Conservation (phyloP, 768 basidiomycete species). For the Kwoniella heveanensis region DNA sequence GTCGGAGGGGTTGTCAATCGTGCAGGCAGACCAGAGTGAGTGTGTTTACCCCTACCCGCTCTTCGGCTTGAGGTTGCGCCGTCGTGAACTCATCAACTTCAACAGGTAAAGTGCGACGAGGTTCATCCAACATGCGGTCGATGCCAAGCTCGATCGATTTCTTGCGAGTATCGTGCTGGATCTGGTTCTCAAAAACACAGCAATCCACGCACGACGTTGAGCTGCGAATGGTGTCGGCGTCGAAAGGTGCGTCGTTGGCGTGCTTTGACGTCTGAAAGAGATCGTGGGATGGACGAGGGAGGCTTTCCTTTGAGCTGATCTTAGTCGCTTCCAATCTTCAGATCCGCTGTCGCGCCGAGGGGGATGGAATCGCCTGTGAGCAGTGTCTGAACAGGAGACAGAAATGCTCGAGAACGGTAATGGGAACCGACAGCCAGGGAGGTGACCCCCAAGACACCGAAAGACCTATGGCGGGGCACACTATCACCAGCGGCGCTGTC, state of each 20-base stretch:
- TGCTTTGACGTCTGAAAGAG: neutral
- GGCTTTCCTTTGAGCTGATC: too few relatives aligned
- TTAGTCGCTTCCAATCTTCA: too few relatives aligned
- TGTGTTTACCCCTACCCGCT: neutral
- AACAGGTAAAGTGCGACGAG: slow-evolving; percentile 21
- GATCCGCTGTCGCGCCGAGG: neutral
- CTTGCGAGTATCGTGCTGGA: slow-evolving; percentile 4
- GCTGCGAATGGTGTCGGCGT: slow-evolving; percentile 15
- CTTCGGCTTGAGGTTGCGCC: neutral
- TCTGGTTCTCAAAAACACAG: neutral
- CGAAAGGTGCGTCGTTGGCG: slow-evolving; percentile 2
- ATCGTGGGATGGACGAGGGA: too few relatives aligned
- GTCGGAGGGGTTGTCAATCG: neutral
- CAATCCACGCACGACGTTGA: slow-evolving; percentile 5
- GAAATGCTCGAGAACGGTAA: neutral
- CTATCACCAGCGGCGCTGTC: neutral
- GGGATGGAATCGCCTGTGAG: neutral
- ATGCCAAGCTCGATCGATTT: slow-evolving; percentile 5
- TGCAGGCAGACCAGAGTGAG: slow-evolving; percentile 15
- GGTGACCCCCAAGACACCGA: neutral
- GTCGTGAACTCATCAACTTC: neutral
- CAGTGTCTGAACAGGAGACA: neutral
- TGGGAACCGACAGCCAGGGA: neutral
- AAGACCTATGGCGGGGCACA: neutral
- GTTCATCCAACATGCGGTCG: slow-evolving; percentile 13